Evolutionary conservation across 2,329 filamentous ascomycete genomes (phyloP).

Genomic region (Fusarium miscanthi): DNA sequence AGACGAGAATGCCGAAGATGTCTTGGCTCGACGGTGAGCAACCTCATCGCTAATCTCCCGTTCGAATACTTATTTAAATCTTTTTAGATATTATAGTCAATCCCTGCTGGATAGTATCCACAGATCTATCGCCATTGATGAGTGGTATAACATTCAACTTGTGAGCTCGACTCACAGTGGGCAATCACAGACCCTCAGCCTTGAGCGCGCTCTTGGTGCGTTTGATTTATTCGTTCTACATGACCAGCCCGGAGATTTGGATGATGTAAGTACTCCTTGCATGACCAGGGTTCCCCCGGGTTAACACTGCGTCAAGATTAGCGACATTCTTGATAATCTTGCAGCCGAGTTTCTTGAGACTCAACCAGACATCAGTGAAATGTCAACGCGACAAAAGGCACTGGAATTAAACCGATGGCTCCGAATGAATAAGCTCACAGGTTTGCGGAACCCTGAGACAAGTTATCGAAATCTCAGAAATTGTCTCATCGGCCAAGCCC

Average conservation of each 20-base stretch:
- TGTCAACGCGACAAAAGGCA: slow-evolving; percentile 75
- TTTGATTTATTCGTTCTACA: slow-evolving; percentile 92
- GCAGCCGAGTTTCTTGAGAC: slow-evolving; percentile 65
- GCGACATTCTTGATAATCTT: slow-evolving; percentile 72
- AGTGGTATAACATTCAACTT: slow-evolving; percentile 69
- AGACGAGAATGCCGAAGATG: slow-evolving; percentile 73
- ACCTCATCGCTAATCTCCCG: slow-evolving; percentile 45
- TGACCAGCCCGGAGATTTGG: slow-evolving; percentile 76
- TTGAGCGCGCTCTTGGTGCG: slow-evolving; percentile 81
- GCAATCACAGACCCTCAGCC: slow-evolving; percentile 54
- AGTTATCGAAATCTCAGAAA: slow-evolving; percentile 86
- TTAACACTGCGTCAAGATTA: slow-evolving; percentile 59
- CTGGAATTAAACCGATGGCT: slow-evolving; percentile 76
- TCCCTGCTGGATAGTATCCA: slow-evolving; percentile 83
- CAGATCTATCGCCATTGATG: slow-evolving; percentile 78
- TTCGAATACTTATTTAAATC: slow-evolving; percentile 6
- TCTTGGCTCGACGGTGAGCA: slow-evolving; percentile 75
- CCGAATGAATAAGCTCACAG: slow-evolving; percentile 73
- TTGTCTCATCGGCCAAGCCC: slow-evolving; percentile 85
- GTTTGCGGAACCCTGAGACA: slow-evolving; percentile 70
- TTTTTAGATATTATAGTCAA: slow-evolving; percentile 76
- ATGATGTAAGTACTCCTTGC: slow-evolving; percentile 65
- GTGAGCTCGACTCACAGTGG: slow-evolving; percentile 28
- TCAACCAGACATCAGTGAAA: slow-evolving; percentile 62
- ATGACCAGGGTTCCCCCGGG: not conserved